A percentile compares a stretch with the other conserved stretches of the same genome.
Evolutionary conservation across 2,329 filamentous ascomycete species (phyloP).

Genomic region (Penicillium sp.): DNA sequence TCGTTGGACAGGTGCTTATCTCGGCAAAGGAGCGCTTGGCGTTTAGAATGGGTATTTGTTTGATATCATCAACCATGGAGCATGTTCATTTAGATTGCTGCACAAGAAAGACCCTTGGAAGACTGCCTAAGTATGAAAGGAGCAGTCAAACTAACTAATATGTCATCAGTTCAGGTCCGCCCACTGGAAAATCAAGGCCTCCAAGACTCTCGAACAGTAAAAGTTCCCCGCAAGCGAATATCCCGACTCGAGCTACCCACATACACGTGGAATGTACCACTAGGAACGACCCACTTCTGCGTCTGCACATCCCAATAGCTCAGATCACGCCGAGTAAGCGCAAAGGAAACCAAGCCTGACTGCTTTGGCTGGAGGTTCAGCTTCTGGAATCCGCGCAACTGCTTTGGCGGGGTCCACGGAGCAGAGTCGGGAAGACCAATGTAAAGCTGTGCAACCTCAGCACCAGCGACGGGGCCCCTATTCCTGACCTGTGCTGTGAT

Average conservation of each 20-base stretch:
- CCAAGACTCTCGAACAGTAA: constrained; percentile 2
- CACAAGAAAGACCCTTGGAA: too few relatives aligned
- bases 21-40: too few relatives aligned
- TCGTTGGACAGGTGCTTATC: too few relatives aligned
- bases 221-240: constrained; percentile 11
- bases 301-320: constrained; percentile 32
- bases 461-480: constrained; percentile 45
- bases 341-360: constrained; percentile 41
- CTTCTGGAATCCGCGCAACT: constrained; percentile 52
- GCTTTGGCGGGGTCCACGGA: constrained; percentile 21
- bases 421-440: constrained; percentile 41
- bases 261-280: constrained; percentile 19
- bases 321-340: constrained; percentile 38
- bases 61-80: too few relatives aligned
- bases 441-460: constrained; percentile 54
- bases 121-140: too few relatives aligned
- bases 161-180: too few relatives aligned
- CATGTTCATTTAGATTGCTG: too few relatives aligned
- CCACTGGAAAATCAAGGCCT: background rate
- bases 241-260: constrained; percentile 22
- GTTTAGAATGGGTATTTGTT: too few relatives aligned
- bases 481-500: constrained; percentile 49
- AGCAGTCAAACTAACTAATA: too few relatives aligned
- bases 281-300: constrained; percentile 32
- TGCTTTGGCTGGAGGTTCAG: constrained; percentile 40